Conservation (phyloP, 495 filamentous ascomycete genomes). For the Acidomyces sp. region DNA sequence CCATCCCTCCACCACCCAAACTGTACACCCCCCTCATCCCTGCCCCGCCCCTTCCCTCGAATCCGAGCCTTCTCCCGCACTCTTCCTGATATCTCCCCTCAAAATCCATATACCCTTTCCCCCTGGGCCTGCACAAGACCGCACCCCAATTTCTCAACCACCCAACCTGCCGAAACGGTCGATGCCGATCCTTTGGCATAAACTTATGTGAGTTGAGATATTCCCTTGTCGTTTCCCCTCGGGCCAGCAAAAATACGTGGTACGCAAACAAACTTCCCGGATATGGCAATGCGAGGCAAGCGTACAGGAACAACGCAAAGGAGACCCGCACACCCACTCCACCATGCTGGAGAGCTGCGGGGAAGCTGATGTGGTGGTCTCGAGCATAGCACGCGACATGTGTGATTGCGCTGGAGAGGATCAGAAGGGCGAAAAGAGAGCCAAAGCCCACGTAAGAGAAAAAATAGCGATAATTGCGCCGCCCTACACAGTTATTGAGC, state of each 20-base stretch:
- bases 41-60: too few relatives aligned
- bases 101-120: conserved; percentile 83
- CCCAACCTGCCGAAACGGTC: conserved; percentile 74
- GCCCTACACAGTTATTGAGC: conserved; percentile 97
- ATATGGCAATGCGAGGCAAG: conserved; percentile 59
- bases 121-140: conserved; percentile 69
- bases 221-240: conserved; percentile 90
- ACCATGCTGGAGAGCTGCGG: conserved; percentile 41
- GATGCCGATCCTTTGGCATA: conserved; percentile 74
- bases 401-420: conserved; percentile 60
- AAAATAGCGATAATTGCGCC: conserved; percentile 96
- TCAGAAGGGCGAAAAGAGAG: conserved; percentile 62
- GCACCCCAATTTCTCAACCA: conserved; percentile 66
- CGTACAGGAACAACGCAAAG: conserved; percentile 83
- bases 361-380: conserved; percentile 49
- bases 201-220: conserved; percentile 95
- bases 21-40: conserved; percentile 19
- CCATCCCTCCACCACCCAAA: conserved; percentile 1
- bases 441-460: conserved; percentile 71
- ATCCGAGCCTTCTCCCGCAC: conserved; percentile 33
- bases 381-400: conserved; percentile 64
- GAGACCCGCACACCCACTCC: conserved; percentile 54
- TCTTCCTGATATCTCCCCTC: conserved; percentile 64
- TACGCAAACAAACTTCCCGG: conserved; percentile 74
- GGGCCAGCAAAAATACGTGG: conserved; percentile 75